Conservation (phyloP, 148 eudicot species). For the Persicaria maculosa region DNA sequence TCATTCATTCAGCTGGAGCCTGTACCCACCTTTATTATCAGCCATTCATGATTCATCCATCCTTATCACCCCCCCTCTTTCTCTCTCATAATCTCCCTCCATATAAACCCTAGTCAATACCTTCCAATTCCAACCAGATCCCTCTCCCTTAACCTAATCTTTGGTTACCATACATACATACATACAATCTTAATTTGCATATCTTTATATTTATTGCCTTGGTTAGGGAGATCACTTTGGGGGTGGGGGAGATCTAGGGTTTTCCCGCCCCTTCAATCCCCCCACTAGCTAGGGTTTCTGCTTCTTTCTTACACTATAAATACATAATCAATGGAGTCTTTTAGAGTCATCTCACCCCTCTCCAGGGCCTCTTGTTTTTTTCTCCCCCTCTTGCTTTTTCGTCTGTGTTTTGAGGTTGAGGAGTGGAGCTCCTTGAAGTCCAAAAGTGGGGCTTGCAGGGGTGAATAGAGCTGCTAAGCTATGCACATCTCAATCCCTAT, state of each 20-base stretch:
- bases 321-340: background rate
- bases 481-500: slow-evolving; percentile 26
- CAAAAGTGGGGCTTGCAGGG: slow-evolving; percentile 28
- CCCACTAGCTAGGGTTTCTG: background rate
- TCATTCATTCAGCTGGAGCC: background rate
- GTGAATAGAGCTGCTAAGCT: slow-evolving; percentile 26
- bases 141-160: background rate
- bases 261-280: background rate
- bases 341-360: background rate
- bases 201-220: background rate
- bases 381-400: background rate
- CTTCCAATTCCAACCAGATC: background rate
- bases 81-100: background rate
- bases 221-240: background rate
- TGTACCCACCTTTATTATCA: background rate
- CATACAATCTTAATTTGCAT: background rate
- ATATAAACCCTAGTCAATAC: background rate
- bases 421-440: slow-evolving; percentile 32
- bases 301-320: background rate
- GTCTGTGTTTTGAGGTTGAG: background rate
- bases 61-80: background rate
- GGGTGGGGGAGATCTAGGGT: background rate
- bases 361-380: background rate
- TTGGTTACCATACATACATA: background rate
- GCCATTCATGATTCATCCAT: background rate